Percentiles rank a stretch among this genome's conserved stretches.
These are phyloP conservation scores for Kodamaea nitidulidarum DNA, from an alignment of 805 yeast genomes.

Conservation along the genomic window DNA sequence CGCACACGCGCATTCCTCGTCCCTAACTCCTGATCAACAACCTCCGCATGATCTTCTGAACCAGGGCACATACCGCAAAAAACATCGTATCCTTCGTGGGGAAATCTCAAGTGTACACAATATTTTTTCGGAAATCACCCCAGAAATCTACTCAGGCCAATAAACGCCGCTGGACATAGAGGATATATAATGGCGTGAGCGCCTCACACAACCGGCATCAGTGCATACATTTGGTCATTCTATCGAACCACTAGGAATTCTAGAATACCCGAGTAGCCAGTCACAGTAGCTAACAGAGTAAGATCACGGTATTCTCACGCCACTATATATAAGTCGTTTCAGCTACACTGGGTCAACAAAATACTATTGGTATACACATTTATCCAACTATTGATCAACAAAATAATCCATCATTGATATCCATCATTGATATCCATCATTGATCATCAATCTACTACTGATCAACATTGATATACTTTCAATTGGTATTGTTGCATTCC, in stretches of 20 bases:
- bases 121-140: constrained; percentile 8
- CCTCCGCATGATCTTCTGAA: not conserved
- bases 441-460: no score
- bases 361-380: no score
- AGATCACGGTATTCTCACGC: not conserved
- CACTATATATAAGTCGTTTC: no score
- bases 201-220: not conserved
- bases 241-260: not conserved
- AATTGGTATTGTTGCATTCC: no score
- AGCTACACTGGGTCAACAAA: no score
- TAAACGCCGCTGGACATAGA: not conserved
- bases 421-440: no score
- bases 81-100: constrained; percentile 1
- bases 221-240: not conserved
- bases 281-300: no score
- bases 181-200: constrained; percentile 1
- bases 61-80: constrained; percentile 1
- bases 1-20: no score
- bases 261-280: not conserved
- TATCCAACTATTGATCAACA: no score
- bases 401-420: no score
- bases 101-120: not conserved
- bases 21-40: not conserved
- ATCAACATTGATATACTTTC: no score
- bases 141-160: constrained; percentile 7